Conservation (phyloP, 768 basidiomycete genomes). For the Mycena vulgaris region DNA sequence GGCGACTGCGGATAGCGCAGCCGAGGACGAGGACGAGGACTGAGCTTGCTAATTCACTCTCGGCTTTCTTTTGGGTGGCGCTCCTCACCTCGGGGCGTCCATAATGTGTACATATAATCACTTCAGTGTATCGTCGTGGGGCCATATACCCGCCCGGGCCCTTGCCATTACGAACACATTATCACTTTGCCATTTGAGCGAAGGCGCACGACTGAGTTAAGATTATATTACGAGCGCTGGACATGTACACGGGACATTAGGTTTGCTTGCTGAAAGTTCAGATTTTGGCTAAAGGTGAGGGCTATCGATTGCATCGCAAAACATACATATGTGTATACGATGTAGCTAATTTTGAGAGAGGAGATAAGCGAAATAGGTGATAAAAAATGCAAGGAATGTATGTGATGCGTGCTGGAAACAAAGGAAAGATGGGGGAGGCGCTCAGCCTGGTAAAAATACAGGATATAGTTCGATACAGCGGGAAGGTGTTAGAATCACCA, state of each 20-base stretch:
- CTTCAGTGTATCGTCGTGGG: too few species aligned
- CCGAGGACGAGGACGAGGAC: constrained; percentile 15
- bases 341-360: neutral
- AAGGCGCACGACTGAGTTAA: too few species aligned
- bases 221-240: too few species aligned
- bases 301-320: neutral
- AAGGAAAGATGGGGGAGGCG: neutral
- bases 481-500: constrained; percentile 19
- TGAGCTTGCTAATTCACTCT: neutral
- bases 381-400: constrained; percentile 23
- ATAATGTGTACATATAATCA: too few species aligned
- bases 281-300: too few species aligned
- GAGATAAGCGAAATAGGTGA: neutral
- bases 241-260: too few species aligned
- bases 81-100: too few species aligned
- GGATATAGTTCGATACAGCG: neutral
- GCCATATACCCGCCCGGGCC: too few species aligned
- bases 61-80: too few species aligned
- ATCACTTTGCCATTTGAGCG: too few species aligned
- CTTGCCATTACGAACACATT: too few species aligned
- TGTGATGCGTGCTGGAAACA: neutral
- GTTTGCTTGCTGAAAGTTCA: too few species aligned
- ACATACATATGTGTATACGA: neutral
- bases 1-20: constrained; percentile 11
- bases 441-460: neutral